Evolutionary conservation across 768 basidiomycete species (phyloP), one percentile per base, ranked within the genome.

Genomic region (Xerocomellus dryophilus): DNA sequence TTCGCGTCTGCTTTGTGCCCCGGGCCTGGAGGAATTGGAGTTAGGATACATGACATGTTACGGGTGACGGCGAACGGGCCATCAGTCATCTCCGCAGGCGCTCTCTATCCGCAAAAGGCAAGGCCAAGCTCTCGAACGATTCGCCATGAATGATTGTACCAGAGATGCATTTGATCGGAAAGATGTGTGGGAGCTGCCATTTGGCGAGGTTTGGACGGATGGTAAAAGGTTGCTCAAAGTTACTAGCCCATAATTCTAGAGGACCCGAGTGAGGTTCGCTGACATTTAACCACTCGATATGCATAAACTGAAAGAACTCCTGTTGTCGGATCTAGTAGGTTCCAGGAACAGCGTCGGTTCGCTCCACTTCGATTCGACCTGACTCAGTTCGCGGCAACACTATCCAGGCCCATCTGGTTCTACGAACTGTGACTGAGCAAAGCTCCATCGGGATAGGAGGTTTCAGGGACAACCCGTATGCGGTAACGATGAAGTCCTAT

Each of bases 391-490:
- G n/a, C n/a, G n/a, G n/a, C n/a, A n/a, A n/a, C n/a, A n/a, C n/a
- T n/a, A n/a, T n/a, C 10, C 15, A 2, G 9, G 23, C 7, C 17
- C 50, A 12, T 8, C 10, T 31, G 50, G 49, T 1, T 7, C n/a
- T n/a, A n/a, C n/a, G n/a, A n/a, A n/a, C 8, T 34, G 29, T n/a
- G 17, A 40, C 14, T 5, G 54, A 43, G 18, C 9, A 29, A 27
- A 58, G 11, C 29, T 49, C 23, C 34, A 58, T 36, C 7, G 18
- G 17, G 18, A 58, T 46, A 9, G 31, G 56, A 14, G 53, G 34
- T 35, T 11, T 43, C 43, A 56, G 20, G 11, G 42, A 47, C 42
- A 53, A 23, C 0, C 31, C 56, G 17, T 31, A 5, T 3, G 20
- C 14, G 25, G 36, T 53, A 25, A 58, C 45, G 17, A 23, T 32